Evolutionary conservation across 2,329 filamentous ascomycete genomes (phyloP), one percentile per base, ranked within the genome.

Genomic region (Xylaria sp.): DNA sequence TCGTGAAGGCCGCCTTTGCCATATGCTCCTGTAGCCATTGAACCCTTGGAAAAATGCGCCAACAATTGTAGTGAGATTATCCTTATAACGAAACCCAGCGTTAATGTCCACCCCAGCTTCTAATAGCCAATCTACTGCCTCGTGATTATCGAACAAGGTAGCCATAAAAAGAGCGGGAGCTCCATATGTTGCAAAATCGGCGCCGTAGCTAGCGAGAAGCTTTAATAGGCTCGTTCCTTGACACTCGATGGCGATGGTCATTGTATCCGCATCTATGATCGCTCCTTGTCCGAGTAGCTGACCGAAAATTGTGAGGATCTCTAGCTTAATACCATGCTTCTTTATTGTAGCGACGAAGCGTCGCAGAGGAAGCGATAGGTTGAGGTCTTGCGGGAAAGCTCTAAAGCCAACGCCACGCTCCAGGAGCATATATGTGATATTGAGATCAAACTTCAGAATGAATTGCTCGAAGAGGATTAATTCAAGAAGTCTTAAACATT

Each of bases 381-480:
- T 34, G 3, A 56, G 15, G 28, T 54, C 51, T 54, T 34, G 13
- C 28, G 51, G 51, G 28, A 54, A 37, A 6, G 18, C 28, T 37
- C 32, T 8, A 12, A 56, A 37, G n/a, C n/a, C 18, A 39, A 56
- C n/a, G 23, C 32, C 52, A 56, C 18, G 32, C 3, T 23, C 3
- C 18, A 56, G 15, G 12, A 56, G 32, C 32, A 8, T 23, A 1
- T 39, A 32, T 37, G n/a, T 25, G 37, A 56, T 2, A 20, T 37
- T 9, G 9, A 56, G 32, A 39, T 56, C 32, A 56, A 56, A 37
- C 5, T 3, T 18, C n/a, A 20, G 3, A 56, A 39, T 5, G 18
- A 56, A 56, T 56, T 56, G 52, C 52, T 56, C 52, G n/a, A 18
- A 18, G 7, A 56, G 32, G 13, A 56, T 39, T 3, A 56, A n/a